Evolutionary conservation across 2,329 filamentous ascomycete species (phyloP), one percentile per base, ranked within the genome.

Genomic region (Penicillium janthinellum): DNA sequence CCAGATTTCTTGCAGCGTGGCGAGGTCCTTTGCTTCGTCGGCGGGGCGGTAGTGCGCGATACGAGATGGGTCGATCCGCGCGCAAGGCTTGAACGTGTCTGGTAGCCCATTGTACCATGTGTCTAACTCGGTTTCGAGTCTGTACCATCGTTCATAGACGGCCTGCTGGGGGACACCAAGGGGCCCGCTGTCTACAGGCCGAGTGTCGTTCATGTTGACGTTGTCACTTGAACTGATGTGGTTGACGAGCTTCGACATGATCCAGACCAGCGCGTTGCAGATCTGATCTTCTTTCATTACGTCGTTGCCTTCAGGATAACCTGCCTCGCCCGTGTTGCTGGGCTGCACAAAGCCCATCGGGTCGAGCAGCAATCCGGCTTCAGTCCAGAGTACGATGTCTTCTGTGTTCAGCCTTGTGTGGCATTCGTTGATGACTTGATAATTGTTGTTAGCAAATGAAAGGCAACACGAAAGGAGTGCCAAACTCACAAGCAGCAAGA

Each of bases 191-290:
- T 71, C 66, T 38, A 69, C 58, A 25, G 71, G 56, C 35, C 64
- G 60, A 52, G 66, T 64, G 31, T 70, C 66, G 14, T 61, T 62
- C 35, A 70, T 66, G 47, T 71, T 77, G 4, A 84, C 68, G 4
- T 82, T 80, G 58, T 86, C 84, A 0, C 84, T 84, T 0, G 81
- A 79, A 6, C 82, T 85, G 57, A 88, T 83, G 68, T 84, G 88
- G 67, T 90, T 89, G 54, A 88, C 83, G 4, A 89, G 82, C 66
- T 89, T 89, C 6, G 86, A 84, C 59, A 87, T 79, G 8, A 90
- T 81, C 86, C 86, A 90, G 5, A 88, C 82, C 4, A 90, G 71
- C 0, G 84, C 83, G 65, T 90, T 89, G 42, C 82, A 84, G 55
- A 87, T 84, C 61, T 87, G 79, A 61, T 89, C 87, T 72, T 89